Evolutionary conservation across 164 flowering plant genomes (phyloP).

Genomic region (Annona cherimola): DNA sequence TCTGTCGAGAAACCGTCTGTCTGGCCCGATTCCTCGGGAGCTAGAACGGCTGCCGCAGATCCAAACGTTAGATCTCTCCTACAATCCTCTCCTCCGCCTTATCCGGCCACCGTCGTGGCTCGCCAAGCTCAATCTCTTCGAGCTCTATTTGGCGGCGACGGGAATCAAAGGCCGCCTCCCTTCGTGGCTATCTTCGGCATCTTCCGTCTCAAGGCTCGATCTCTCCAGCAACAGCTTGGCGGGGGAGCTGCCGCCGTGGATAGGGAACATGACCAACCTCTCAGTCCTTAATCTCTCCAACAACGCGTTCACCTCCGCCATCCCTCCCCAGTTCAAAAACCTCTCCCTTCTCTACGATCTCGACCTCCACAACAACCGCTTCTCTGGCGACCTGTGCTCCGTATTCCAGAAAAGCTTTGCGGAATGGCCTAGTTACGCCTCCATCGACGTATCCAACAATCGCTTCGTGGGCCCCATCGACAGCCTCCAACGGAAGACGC

Average conservation of each 20-base stretch:
- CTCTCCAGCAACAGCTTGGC: conserved; percentile 52
- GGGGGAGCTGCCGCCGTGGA: conserved; percentile 55
- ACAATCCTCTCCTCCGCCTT: conserved; percentile 50
- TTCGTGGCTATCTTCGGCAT: conserved; percentile 36
- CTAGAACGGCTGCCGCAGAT: conserved; percentile 28
- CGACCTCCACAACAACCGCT: conserved; percentile 63
- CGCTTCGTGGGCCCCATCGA: conserved; percentile 45
- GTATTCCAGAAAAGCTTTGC: conserved; percentile 30
- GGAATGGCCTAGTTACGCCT: conserved; percentile 43
- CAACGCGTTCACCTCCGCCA: conserved; percentile 45
- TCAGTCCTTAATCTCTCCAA: conserved; percentile 60
- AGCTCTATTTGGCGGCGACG: conserved; percentile 43
- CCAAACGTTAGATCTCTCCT: conserved; percentile 53
- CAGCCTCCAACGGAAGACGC: conserved; percentile 23
- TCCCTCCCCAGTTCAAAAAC: conserved; percentile 49
- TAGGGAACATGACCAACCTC: conserved; percentile 64
- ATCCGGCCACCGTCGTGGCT: conserved; percentile 43
- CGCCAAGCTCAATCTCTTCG: conserved; percentile 27
- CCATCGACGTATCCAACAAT: conserved; percentile 54
- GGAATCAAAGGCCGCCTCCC: conserved; percentile 57
- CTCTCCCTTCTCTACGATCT: conserved; percentile 42
- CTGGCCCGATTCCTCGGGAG: conserved; percentile 45
- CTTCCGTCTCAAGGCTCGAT: conserved; percentile 43
- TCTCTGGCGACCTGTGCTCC: conserved; percentile 28
- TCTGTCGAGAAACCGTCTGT: conserved; percentile 47